phyloP scores from a whole-genome alignment of 495 filamentous ascomycete genomes.

The Parmelia sp. region DNA sequence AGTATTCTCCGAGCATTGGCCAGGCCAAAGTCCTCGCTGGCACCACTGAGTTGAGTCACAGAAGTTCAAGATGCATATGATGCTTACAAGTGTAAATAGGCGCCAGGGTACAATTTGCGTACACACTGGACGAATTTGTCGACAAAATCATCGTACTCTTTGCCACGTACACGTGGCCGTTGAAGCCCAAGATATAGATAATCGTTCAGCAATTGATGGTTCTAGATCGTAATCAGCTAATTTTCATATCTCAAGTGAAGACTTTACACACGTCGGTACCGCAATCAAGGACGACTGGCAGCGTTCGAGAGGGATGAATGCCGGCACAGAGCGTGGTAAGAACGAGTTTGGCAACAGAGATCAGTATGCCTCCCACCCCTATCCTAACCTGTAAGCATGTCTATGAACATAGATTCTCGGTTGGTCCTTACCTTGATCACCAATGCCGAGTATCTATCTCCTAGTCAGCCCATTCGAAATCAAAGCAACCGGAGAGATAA shows the following conservation, averaged over 20 bases:
- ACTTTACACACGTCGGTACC: conserved; percentile 55
- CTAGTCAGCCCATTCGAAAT: conserved; percentile 35
- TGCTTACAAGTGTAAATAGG: conserved; percentile 73
- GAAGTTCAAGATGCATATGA: not conserved
- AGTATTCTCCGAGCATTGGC: conserved; percentile 59
- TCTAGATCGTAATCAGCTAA: conserved; percentile 31
- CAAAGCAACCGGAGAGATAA: not conserved
- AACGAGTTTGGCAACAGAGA: conserved; percentile 75
- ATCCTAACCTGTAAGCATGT: not conserved
- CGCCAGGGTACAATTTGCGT: conserved; percentile 64
- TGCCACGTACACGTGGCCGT: conserved; percentile 56
- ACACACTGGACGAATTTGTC: conserved; percentile 64
- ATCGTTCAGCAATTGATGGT: conserved; percentile 69
- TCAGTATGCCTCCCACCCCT: conserved; percentile 81
- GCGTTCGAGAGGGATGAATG: conserved; percentile 70
- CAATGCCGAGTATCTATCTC: conserved; percentile 76
- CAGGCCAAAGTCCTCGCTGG: conserved; percentile 53
- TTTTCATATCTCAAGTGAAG: not conserved
- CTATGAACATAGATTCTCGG: not conserved
- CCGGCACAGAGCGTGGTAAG: conserved; percentile 80
- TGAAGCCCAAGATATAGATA: conserved; percentile 73
- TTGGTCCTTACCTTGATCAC: conserved; percentile 58
- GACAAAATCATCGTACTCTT: conserved; percentile 74
- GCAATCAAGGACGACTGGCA: conserved; percentile 82
- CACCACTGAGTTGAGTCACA: conserved; percentile 3